Conservation (phyloP, 2,329 filamentous ascomycete genomes). For the Trichoderma brevicompactum region DNA sequence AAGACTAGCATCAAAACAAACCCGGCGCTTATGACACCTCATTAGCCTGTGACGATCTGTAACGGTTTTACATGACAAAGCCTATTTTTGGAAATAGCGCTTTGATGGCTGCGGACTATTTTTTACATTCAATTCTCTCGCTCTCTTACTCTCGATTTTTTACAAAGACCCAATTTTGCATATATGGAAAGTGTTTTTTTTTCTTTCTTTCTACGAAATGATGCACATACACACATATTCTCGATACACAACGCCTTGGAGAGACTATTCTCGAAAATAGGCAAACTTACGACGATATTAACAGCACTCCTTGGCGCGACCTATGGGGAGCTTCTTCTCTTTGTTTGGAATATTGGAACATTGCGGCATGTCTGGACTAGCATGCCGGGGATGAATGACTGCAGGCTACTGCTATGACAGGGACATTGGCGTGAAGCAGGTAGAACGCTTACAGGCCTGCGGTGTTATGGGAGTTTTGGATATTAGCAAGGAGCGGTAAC, state of each 20-base stretch:
- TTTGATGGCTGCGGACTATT: neutral
- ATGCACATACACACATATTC: neutral
- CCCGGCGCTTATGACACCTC: neutral
- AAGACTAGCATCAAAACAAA: neutral
- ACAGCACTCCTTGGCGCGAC: neutral
- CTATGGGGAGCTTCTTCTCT: neutral
- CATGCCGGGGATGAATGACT: neutral
- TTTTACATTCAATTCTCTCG: neutral
- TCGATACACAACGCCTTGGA: neutral
- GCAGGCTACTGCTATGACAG: neutral
- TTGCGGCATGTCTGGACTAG: too few relatives aligned
- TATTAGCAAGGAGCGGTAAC: neutral
- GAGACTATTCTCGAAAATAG: neutral
- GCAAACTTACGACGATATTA: neutral
- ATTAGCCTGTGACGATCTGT: neutral
- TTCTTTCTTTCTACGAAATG: neutral
- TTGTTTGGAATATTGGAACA: too few relatives aligned
- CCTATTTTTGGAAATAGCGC: neutral
- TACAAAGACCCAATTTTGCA: neutral
- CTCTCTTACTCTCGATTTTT: neutral
- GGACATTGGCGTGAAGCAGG: neutral
- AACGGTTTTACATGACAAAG: neutral
- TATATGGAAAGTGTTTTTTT: neutral
- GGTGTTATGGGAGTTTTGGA: slow-evolving; percentile 7
- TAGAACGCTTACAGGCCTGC: neutral